Conservation (phyloP, 2,329 filamentous ascomycete species). For the Aspergillus alliaceus region DNA sequence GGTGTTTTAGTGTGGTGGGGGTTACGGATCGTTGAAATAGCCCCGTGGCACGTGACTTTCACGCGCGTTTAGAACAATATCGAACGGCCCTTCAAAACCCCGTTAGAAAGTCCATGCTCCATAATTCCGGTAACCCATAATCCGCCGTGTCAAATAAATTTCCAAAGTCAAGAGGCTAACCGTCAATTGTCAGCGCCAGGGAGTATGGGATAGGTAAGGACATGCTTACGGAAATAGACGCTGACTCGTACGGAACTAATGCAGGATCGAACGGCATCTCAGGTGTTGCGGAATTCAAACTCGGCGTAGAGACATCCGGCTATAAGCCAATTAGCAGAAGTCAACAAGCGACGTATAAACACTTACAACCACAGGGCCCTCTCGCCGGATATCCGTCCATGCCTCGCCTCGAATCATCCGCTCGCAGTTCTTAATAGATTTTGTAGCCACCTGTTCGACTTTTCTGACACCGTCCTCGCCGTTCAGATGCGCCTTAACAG, state of each 20-base stretch:
- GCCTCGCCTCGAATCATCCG: conserved; percentile 24
- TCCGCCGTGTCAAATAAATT: conserved; percentile 32
- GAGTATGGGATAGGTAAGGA: not conserved
- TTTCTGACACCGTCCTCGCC: conserved; percentile 27
- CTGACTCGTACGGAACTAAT: conserved; percentile 21
- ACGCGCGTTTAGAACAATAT: too few relatives aligned
- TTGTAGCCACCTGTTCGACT: conserved; percentile 24
- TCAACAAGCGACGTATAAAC: not conserved
- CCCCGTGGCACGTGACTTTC: too few relatives aligned
- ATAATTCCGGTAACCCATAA: conserved; percentile 24
- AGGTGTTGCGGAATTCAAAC: conserved; percentile 10
- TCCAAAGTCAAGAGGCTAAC: conserved; percentile 30
- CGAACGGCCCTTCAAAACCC: not conserved
- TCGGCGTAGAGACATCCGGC: conserved; percentile 12
- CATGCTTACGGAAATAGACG: conserved; percentile 26
- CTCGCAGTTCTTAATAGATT: conserved; percentile 23
- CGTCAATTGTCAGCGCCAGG: not conserved
- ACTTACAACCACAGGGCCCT: conserved; percentile 20
- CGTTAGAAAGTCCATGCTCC: conserved; percentile 27
- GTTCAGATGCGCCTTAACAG: conserved; percentile 32
- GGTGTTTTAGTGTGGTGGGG: too few relatives aligned
- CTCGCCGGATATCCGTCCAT: conserved; percentile 21
- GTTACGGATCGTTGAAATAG: too few relatives aligned
- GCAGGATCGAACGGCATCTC: conserved; percentile 26
- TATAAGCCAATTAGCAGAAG: conserved; percentile 13